Conservation (phyloP, 441 rosid genomes). For the Mallotus japonicus region DNA sequence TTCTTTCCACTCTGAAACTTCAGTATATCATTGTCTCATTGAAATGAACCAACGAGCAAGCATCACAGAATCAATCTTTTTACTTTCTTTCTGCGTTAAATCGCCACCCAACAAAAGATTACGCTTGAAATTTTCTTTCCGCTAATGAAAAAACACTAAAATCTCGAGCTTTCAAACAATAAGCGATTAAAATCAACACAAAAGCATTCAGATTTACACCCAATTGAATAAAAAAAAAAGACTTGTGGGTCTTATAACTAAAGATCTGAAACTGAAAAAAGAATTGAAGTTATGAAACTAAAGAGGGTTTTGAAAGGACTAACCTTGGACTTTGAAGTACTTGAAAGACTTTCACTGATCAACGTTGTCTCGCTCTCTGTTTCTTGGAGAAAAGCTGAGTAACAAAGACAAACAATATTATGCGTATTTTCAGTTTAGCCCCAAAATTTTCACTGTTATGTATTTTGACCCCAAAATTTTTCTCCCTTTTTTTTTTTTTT, state of each 20-base stretch:
- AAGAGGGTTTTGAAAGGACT: slow-evolving; percentile 24
- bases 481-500: no score
- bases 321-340: slow-evolving; percentile 35
- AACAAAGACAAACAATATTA: slow-evolving; percentile 12
- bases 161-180: slow-evolving; percentile 20
- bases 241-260: background rate
- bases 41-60: background rate
- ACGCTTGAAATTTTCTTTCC: slow-evolving; percentile 6
- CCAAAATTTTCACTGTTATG: background rate
- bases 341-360: slow-evolving; percentile 18
- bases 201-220: slow-evolving; percentile 2
- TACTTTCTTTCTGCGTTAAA: background rate
- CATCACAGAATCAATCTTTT: slow-evolving; percentile 3
- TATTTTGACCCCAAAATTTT: background rate
- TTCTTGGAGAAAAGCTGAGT: slow-evolving; percentile 13
- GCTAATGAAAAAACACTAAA: background rate
- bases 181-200: background rate
- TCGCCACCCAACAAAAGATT: slow-evolving; percentile 5
- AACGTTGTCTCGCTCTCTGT: slow-evolving; percentile 5
- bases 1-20: background rate
- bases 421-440: slow-evolving; percentile 3
- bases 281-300: background rate
- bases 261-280: slow-evolving; percentile 4
- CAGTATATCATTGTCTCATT: background rate
- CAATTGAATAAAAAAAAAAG: background rate